Percentiles rank a stretch among this genome's conserved stretches.
phyloP scores from a whole-genome alignment of 2,329 filamentous ascomycete species.

The Trematosphaeria pertusa region DNA sequence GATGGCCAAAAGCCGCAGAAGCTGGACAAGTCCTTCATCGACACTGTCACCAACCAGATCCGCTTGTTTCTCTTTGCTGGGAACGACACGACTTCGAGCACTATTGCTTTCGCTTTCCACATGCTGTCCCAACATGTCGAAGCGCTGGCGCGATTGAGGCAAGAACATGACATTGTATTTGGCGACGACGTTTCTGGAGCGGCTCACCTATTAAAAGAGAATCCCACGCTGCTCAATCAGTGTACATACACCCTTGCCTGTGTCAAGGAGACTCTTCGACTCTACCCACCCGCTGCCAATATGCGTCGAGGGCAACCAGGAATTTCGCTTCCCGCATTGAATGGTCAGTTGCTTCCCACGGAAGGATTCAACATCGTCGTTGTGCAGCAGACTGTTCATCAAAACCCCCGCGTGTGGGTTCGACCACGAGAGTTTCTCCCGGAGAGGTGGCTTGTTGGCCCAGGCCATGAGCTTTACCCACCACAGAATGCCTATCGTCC shows the following conservation, averaged over 20 bases:
- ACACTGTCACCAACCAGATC: conserved; percentile 27
- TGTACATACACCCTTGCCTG: conserved; percentile 30
- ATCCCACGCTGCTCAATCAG: conserved; percentile 30
- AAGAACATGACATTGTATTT: conserved; percentile 36
- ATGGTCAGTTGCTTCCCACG: conserved; percentile 4
- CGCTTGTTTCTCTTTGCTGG: conserved; percentile 40
- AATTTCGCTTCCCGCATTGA: conserved; percentile 1
- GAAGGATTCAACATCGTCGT: conserved; percentile 5
- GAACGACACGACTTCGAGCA: conserved; percentile 38
- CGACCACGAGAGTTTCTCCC: conserved; percentile 21
- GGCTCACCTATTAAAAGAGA: conserved; percentile 10
- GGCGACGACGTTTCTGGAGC: conserved; percentile 11
- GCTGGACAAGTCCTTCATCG: conserved; percentile 25
- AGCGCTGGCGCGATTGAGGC: conserved; percentile 19
- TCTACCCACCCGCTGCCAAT: conserved; percentile 41
- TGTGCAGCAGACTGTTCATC: conserved; percentile 11
- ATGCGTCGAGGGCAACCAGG: conserved; percentile 3
- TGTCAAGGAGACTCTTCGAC: conserved; percentile 38
- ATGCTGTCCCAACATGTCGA: conserved; percentile 31
- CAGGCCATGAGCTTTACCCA: conserved; percentile 32
- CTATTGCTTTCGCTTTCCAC: conserved; percentile 31
- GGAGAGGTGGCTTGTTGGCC: conserved; percentile 43
- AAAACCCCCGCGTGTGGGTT: conserved; percentile 13
- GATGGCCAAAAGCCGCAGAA: neutral
- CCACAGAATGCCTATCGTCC: conserved; percentile 43